A percentile compares a stretch with the other conserved stretches of the same genome.
Evolutionary conservation across 768 basidiomycete genomes (phyloP).

Genomic region (Mycena crocata): DNA sequence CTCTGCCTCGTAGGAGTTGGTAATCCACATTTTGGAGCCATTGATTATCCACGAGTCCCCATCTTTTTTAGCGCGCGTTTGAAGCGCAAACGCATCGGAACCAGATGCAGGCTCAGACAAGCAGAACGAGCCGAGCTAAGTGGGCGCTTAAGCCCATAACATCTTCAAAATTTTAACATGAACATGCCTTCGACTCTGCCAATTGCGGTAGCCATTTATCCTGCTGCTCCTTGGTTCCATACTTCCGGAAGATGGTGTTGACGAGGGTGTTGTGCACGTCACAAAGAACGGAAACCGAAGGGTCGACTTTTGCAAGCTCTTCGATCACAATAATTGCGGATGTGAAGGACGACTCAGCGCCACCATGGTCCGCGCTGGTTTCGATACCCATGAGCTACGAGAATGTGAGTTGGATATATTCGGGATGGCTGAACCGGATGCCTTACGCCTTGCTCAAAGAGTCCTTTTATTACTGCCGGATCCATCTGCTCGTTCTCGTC

Average conservation of each 20-base stretch:
- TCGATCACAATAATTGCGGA: constrained; percentile 97
- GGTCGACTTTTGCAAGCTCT: constrained; percentile 96
- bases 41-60: constrained; percentile 89
- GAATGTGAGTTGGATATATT: constrained; percentile 11
- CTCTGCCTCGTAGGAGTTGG: constrained; percentile 93
- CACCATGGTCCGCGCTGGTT: constrained; percentile 84
- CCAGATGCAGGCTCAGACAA: constrained; percentile 93
- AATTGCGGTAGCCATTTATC: constrained; percentile 91
- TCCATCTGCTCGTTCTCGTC: constrained; percentile 98
- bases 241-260: constrained; percentile 91
- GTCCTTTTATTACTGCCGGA: constrained; percentile 81
- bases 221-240: constrained; percentile 87
- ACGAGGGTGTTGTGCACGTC: constrained; percentile 99
- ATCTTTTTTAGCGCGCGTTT: constrained; percentile 91
- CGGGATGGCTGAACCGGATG: constrained; percentile 3
- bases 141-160: neutral
- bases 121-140: constrained; percentile 94
- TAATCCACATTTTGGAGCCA: constrained; percentile 99
- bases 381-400: constrained; percentile 99
- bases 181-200: constrained; percentile 75
- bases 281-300: constrained; percentile 94
- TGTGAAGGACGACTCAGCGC: constrained; percentile 92
- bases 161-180: neutral
- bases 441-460: constrained; percentile 95
- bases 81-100: constrained; percentile 96